Conservation (phyloP, 2,329 filamentous ascomycete species). For the Eurotiales sp. region DNA sequence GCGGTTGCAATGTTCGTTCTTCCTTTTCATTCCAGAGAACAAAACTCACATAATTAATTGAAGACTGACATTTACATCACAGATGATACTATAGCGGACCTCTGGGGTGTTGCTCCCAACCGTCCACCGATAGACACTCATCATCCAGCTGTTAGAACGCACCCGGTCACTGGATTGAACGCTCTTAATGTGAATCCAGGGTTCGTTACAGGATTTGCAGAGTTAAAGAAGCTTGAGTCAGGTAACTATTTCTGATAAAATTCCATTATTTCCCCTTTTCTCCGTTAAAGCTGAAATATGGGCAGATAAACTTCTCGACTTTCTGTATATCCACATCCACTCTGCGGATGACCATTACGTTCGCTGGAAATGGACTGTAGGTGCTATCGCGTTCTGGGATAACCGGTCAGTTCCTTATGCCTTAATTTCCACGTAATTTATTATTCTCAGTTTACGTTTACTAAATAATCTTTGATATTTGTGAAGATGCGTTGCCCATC, state of each 20-base stretch:
- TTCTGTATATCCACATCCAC: conserved; percentile 47
- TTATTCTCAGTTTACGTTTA: not conserved
- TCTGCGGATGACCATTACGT: conserved; percentile 50
- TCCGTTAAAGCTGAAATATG: not conserved
- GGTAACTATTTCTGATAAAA: not conserved
- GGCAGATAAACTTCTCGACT: conserved; percentile 36
- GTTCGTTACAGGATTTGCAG: conserved; percentile 48
- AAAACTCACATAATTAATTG: conserved; percentile 59
- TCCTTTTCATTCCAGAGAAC: not conserved
- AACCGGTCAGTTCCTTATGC: conserved; percentile 32
- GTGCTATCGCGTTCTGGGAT: conserved; percentile 52
- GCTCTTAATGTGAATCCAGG: conserved; percentile 46
- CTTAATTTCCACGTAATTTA: not conserved
- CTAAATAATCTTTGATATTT: not conserved
- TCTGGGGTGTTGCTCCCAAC: conserved; percentile 41
- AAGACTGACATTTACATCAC: conserved; percentile 15
- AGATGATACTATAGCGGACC: conserved; percentile 46
- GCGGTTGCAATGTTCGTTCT: conserved; percentile 35
- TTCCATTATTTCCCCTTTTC: not conserved
- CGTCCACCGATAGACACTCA: conserved; percentile 47
- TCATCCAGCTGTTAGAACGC: conserved; percentile 48
- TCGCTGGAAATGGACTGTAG: conserved; percentile 49
- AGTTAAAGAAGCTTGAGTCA: conserved; percentile 46
- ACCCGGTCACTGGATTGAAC: conserved; percentile 48
- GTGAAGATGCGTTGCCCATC: conserved; percentile 33